Evolutionary conservation across 441 rosid species (phyloP).

Genomic region (Populus hybrid): DNA sequence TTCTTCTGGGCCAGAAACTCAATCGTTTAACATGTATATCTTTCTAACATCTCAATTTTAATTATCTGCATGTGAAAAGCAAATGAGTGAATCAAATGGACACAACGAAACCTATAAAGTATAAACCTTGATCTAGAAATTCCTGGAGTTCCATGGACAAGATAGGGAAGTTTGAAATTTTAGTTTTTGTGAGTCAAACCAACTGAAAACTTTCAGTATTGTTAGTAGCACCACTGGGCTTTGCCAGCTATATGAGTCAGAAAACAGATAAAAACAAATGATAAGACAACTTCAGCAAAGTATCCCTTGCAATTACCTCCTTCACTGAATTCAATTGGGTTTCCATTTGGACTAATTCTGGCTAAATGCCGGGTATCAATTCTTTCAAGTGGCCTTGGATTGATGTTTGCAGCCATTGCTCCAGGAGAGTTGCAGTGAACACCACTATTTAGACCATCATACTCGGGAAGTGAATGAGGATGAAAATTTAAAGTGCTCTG

Average conservation of each 20-base stretch:
- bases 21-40: neutral
- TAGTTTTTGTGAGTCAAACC: neutral
- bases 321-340: conserved; percentile 36
- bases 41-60: neutral
- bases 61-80: conserved; percentile 9
- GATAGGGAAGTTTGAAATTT: neutral
- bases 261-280: neutral
- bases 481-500: conserved; percentile 32
- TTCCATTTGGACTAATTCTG: conserved; percentile 33
- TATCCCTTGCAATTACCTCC: conserved; percentile 32
- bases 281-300: conserved; percentile 1
- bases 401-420: conserved; percentile 28
- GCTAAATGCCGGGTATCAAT: conserved; percentile 30
- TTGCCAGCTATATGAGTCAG: neutral
- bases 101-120: neutral
- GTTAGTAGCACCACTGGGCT: neutral
- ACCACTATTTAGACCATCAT: conserved; percentile 36
- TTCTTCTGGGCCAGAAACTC: neutral
- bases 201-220: neutral
- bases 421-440: conserved; percentile 30
- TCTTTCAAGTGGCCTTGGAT: conserved; percentile 36
- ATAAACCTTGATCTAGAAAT: neutral
- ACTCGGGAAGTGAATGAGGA: conserved; percentile 52
- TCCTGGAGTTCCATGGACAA: neutral
- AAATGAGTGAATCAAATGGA: neutral